Evolutionary conservation across 2,329 filamentous ascomycete species (phyloP).

Genomic region (Colletotrichum godetiae): DNA sequence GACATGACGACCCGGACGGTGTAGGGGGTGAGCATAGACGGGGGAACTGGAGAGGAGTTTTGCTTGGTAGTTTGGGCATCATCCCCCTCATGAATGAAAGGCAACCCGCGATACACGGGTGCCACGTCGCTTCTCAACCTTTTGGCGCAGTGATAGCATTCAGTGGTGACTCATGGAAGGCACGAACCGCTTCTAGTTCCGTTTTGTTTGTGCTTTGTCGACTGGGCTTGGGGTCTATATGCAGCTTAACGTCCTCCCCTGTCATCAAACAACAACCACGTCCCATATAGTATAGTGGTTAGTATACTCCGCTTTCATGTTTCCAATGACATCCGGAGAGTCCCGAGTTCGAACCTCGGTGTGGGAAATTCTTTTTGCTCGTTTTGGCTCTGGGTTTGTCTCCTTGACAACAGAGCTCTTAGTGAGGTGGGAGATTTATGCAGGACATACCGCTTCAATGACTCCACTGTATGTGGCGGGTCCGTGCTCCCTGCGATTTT

Average conservation of each 20-base stretch:
- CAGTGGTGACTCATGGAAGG: background rate
- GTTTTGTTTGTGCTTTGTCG: background rate
- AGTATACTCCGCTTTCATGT: slow-evolving; percentile 33
- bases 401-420: background rate
- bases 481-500: background rate
- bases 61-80: slow-evolving; percentile 33
- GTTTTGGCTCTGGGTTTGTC: background rate
- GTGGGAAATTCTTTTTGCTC: background rate
- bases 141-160: background rate
- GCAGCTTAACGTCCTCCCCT: too few species aligned
- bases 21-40: slow-evolving; percentile 33
- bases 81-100: slow-evolving; percentile 35
- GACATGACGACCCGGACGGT: slow-evolving; percentile 32
- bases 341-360: slow-evolving; percentile 31
- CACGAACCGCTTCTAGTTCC: background rate
- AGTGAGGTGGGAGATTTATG: background rate
- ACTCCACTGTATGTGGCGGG: background rate
- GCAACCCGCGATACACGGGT: slow-evolving; percentile 22
- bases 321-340: slow-evolving; percentile 3
- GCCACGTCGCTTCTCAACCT: slow-evolving; percentile 17
- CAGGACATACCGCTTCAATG: background rate
- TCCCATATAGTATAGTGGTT: slow-evolving; percentile 35
- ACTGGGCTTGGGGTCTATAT: background rate
- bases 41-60: slow-evolving; percentile 33
- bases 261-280: background rate